Evolutionary conservation across 2,329 filamentous ascomycete genomes (phyloP).

Genomic region (Aspergillus terreus): DNA sequence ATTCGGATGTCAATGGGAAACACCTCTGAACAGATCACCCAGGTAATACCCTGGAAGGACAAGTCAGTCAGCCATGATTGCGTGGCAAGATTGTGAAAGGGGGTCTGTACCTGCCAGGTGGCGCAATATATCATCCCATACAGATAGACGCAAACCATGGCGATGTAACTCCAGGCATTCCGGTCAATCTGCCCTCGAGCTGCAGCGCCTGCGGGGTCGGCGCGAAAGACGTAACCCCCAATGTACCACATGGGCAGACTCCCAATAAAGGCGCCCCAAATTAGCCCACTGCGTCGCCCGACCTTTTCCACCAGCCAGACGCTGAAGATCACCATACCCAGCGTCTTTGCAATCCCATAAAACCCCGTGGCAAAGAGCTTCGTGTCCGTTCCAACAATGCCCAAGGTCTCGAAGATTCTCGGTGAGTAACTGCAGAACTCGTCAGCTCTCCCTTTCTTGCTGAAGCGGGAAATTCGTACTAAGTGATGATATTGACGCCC

Average conservation of each 20-base stretch:
- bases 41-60: conserved; percentile 62
- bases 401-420: conserved; percentile 27
- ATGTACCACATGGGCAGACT: conserved; percentile 61
- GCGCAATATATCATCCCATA: conserved; percentile 6
- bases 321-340: conserved; percentile 61
- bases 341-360: conserved; percentile 42
- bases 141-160: conserved; percentile 7
- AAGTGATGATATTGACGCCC: conserved; percentile 56
- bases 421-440: conserved; percentile 51
- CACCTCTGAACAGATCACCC: conserved; percentile 69
- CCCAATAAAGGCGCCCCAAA: conserved; percentile 52
- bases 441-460: no score
- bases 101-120: conserved; percentile 5
- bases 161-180: conserved; percentile 4
- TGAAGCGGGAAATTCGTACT: conserved; percentile 22
- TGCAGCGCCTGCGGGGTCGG: conserved; percentile 45
- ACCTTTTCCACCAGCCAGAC: conserved; percentile 24
- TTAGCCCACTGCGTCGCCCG: conserved; percentile 53
- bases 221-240: conserved; percentile 47
- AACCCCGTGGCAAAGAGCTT: conserved; percentile 60
- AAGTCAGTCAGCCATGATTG: conserved; percentile 25
- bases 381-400: conserved; percentile 62
- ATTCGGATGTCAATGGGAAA: conserved; percentile 62
- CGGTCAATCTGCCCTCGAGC: conserved; percentile 33
- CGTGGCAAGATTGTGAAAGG: no score